Evolutionary conservation across 2,329 filamentous ascomycete species (phyloP).

Genomic region (Anthostomella pinea): DNA sequence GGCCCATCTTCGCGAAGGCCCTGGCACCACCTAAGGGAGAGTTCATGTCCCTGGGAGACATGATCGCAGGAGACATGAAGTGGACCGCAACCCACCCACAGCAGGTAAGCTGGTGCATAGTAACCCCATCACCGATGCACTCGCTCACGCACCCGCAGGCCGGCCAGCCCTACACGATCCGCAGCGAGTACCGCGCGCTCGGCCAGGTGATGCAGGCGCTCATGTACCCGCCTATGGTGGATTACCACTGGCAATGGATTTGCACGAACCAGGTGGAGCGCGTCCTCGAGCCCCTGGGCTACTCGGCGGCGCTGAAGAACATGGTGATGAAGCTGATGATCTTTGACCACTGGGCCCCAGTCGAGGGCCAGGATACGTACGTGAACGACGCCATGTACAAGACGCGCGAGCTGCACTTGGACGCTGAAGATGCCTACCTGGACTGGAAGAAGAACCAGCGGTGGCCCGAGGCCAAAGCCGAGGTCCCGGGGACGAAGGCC

Average conservation of each 20-base stretch:
- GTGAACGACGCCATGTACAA: slow-evolving; percentile 7
- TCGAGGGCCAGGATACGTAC: neutral
- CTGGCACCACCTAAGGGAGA: slow-evolving; percentile 23
- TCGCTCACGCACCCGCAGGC: too few relatives aligned
- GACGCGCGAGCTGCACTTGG: slow-evolving; percentile 16
- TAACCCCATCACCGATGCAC: slow-evolving; percentile 9
- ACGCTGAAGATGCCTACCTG: too few relatives aligned
- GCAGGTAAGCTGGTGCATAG: slow-evolving; percentile 18
- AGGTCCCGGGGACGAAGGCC: too few relatives aligned
- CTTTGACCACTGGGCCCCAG: slow-evolving; percentile 19
- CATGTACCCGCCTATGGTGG: slow-evolving; percentile 25
- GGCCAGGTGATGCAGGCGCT: slow-evolving; percentile 30
- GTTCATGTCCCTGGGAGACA: slow-evolving; percentile 11
- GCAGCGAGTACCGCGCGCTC: slow-evolving; percentile 30
- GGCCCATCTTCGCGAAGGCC: slow-evolving; percentile 15
- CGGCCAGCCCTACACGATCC: slow-evolving; percentile 29
- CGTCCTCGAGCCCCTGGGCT: slow-evolving; percentile 16
- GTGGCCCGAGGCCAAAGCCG: too few relatives aligned
- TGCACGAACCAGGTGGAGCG: slow-evolving; percentile 4
- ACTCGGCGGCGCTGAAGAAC: slow-evolving; percentile 23
- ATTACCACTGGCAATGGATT: slow-evolving; percentile 14
- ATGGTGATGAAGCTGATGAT: slow-evolving; percentile 26
- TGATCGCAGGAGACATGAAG: slow-evolving; percentile 16
- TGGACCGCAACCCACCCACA: slow-evolving; percentile 22
- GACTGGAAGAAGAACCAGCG: too few relatives aligned